Evolutionary conservation across 441 rosid species (phyloP), one percentile per base, ranked within the genome.

Genomic region (Populus hybrid): DNA sequence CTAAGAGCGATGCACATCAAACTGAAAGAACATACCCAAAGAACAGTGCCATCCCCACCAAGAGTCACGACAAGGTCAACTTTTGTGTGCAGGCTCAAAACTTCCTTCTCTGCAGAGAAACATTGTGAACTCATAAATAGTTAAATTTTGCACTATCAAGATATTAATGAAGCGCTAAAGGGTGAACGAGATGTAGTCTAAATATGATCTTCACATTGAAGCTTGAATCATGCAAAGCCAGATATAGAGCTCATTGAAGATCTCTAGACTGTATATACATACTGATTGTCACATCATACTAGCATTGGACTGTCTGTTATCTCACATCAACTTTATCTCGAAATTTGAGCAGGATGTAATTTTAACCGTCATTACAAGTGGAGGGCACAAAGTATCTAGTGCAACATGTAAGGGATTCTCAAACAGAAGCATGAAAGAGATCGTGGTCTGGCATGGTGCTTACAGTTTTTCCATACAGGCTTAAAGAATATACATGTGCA

Each of bases 11-110:
- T 42, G 57, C 34, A 42, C 28, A 26, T 71, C 23, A 77, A 72
- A 70, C 50, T 66, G n/a, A 72, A 70, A 69, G 74, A 28, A 78
- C 92, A 26, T 91, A 97, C 99, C 99, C 99, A 97, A 64, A 97
- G 93, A 70, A 97, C 99, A 50, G 99, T 97, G 75, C 99, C 99
- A 87, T 97, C 99, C 28, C 99, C 99, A 81, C 99, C 99, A 82
- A 97, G 99, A 79, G 99, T 94, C 73, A 93, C 90, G 59, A 97
- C 93, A 72, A 97, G 94, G 85, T 97, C 99, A 78, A 97, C 97
- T 82, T 93, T 89, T 40, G 89, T 80, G 85, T 93, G 98, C 82
- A 96, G 90, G 46, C 75, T 87, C 70, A 73, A 84, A 81, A 96
- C 85, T 80, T 93, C 95, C 68, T 79, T 76, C 75, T 93, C 99